phyloP scores from a whole-genome alignment of 2,329 filamentous ascomycete species.

The Diaporthe sp. region DNA sequence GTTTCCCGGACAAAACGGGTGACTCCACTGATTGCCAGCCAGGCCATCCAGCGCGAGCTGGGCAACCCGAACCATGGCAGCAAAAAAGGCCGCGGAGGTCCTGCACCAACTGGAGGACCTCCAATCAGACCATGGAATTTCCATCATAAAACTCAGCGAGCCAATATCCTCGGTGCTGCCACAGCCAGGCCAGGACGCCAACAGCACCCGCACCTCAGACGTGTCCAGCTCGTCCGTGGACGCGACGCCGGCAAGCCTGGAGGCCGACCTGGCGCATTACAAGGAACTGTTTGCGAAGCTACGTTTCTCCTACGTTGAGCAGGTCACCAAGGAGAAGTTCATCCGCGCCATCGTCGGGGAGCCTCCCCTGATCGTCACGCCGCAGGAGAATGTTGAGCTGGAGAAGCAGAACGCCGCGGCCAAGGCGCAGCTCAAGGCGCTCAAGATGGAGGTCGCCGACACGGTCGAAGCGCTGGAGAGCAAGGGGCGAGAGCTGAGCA shows the following conservation, averaged over 20 bases:
- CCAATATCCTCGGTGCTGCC: slow-evolving; percentile 70
- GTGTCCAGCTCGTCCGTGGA: slow-evolving; percentile 73
- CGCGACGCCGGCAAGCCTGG: slow-evolving; percentile 79
- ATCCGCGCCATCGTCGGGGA: slow-evolving; percentile 92
- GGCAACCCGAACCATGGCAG: slow-evolving; percentile 42
- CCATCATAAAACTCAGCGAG: slow-evolving; percentile 81
- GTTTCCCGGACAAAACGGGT: background rate
- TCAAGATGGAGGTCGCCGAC: slow-evolving; percentile 81
- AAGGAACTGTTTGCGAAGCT: slow-evolving; percentile 96
- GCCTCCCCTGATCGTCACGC: slow-evolving; percentile 85
- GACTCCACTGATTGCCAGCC: background rate
- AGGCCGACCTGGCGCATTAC: slow-evolving; percentile 89
- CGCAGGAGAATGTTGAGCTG: slow-evolving; percentile 82
- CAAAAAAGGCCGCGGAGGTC: slow-evolving; percentile 49
- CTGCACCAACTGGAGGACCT: slow-evolving; percentile 63
- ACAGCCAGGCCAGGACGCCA: slow-evolving; percentile 45
- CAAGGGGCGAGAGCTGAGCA: slow-evolving; percentile 68
- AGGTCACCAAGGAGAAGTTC: slow-evolving; percentile 98
- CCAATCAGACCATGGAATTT: slow-evolving; percentile 69
- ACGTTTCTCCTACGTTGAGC: slow-evolving; percentile 96
- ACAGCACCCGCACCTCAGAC: slow-evolving; percentile 73
- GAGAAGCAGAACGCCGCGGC: slow-evolving; percentile 74
- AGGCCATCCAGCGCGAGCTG: background rate
- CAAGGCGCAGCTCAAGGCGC: slow-evolving; percentile 81
- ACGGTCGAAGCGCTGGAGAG: slow-evolving; percentile 79